phyloP scores from a whole-genome alignment of 805 yeast genomes.

The Zygosaccharomyces lentus region DNA sequence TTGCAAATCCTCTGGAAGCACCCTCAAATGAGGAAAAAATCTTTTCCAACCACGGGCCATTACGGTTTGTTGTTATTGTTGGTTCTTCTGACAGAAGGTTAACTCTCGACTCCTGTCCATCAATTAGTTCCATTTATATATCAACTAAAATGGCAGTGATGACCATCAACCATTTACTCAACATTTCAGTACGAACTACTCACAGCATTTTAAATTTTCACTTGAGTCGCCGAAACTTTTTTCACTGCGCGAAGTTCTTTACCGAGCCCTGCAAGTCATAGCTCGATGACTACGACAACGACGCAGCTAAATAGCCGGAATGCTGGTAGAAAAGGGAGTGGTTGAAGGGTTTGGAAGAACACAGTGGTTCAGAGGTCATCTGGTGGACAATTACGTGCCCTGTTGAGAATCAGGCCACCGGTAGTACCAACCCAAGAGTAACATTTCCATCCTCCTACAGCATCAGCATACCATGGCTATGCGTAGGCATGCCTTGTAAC shows the following conservation, averaged over 20 bases:
- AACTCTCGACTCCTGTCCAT: conserved; percentile 7
- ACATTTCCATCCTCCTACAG: no score
- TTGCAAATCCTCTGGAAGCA: conserved; percentile 19
- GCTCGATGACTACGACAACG: conserved; percentile 1
- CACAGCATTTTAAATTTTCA: conserved; percentile 2
- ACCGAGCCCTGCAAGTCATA: conserved; percentile 1
- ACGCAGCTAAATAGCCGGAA: background rate
- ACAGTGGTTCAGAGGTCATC: no score
- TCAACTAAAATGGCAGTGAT: conserved; percentile 3
- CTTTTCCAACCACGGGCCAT: conserved; percentile 16
- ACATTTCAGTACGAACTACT: background rate
- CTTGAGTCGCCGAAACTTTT: background rate
- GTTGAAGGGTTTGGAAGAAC: no score
- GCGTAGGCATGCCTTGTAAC: no score
- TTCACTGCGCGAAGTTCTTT: background rate
- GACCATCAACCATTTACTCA: conserved; percentile 14
- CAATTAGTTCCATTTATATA: background rate
- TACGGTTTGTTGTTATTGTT: background rate
- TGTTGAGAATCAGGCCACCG: no score
- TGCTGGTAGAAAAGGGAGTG: no score
- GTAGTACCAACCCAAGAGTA: no score
- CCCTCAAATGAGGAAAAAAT: conserved; percentile 28
- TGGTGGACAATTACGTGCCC: no score
- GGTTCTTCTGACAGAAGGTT: conserved; percentile 2
- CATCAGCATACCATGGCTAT: no score